phyloP scores from a whole-genome alignment of 768 basidiomycete species.

The Boletus patriciae region DNA sequence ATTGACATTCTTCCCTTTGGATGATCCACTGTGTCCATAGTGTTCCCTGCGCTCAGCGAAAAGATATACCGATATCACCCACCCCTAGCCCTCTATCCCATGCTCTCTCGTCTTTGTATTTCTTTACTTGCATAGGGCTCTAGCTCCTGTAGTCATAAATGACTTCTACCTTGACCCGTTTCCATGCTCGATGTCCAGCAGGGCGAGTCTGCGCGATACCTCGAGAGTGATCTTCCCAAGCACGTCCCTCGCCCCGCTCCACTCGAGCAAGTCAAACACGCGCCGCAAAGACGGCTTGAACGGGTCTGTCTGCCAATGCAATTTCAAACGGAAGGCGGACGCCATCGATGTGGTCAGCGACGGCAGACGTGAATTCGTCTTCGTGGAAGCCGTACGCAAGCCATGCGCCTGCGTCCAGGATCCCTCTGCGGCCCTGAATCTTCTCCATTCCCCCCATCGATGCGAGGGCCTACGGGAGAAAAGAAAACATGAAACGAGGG shows the following conservation, averaged over 20 bases:
- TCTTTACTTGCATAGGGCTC: background rate
- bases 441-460: conserved; percentile 52
- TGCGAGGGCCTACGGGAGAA: conserved; percentile 43
- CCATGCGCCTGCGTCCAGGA: conserved; percentile 71
- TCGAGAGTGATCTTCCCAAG: conserved; percentile 26
- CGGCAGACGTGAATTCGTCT: conserved; percentile 61
- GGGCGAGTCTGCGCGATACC: conserved; percentile 3
- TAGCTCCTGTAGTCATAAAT: conserved; percentile 9
- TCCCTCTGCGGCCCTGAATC: conserved; percentile 63
- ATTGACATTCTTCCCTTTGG: background rate
- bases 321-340: conserved; percentile 46
- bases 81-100: background rate
- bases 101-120: conserved; percentile 6
- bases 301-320: conserved; percentile 36
- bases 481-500: background rate
- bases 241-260: conserved; percentile 32
- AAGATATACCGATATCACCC: background rate
- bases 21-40: conserved; percentile 8
- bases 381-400: conserved; percentile 81
- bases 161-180: background rate
- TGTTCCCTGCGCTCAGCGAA: background rate
- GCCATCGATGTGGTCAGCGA: conserved; percentile 27
- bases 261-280: conserved; percentile 44
- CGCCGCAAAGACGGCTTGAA: conserved; percentile 25
- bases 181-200: background rate